Evolutionary conservation across 257 asterid genomes (phyloP).

Genomic region (Coffea eugenioides): DNA sequence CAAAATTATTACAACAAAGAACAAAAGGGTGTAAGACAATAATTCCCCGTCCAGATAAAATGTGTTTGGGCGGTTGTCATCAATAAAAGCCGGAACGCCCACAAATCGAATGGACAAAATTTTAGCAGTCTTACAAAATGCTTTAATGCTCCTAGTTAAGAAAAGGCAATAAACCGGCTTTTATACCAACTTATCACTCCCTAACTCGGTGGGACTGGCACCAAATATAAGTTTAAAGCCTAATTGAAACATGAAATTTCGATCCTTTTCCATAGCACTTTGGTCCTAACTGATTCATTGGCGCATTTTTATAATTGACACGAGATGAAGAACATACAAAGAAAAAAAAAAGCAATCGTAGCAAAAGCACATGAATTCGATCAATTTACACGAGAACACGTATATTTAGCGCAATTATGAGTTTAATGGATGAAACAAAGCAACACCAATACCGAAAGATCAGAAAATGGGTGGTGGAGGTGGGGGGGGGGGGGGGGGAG

Average conservation of each 20-base stretch:
- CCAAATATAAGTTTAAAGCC: not conserved
- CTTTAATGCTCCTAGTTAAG: not conserved
- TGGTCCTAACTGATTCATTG: not conserved
- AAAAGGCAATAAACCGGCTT: not conserved
- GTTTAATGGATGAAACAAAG: not conserved
- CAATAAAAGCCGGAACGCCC: not conserved
- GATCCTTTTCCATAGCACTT: not conserved
- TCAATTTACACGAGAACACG: not conserved
- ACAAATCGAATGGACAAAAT: not conserved
- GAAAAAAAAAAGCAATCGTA: too few species aligned
- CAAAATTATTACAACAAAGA: conserved; percentile 12
- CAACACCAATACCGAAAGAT: too few species aligned
- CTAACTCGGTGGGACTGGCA: not conserved
- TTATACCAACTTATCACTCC: not conserved
- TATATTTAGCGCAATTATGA: not conserved
- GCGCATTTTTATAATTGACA: not conserved
- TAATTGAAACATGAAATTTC: not conserved
- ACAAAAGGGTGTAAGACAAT: conserved; percentile 6
- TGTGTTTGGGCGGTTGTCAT: conserved; percentile 14
- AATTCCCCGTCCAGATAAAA: not conserved
- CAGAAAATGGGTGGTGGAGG: too few species aligned
- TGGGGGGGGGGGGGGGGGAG: too few species aligned
- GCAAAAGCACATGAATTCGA: not conserved
- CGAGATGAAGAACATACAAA: too few species aligned
- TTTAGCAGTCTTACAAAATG: not conserved